Evolutionary conservation across 176 grass and related monocot species (phyloP), one percentile per base, ranked within the genome.

Genomic region (Thinopyrum elongatum): DNA sequence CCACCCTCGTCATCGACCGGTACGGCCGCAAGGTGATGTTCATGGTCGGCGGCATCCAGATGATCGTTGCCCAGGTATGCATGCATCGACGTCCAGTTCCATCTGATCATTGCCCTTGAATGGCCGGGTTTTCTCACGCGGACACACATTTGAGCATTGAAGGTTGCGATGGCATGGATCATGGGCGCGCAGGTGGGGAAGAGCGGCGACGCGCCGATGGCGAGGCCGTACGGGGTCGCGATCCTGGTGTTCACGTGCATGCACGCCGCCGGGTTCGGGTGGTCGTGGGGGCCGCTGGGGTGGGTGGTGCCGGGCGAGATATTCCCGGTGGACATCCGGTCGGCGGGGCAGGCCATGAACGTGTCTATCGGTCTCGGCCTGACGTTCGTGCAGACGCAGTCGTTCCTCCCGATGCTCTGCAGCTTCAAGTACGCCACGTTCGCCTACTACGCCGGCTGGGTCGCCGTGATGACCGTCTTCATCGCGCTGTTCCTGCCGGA

Each of bases 401-500:
- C 84, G 41, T 98, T 95, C 84, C 91, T 98, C n/a, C 22, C 93
- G 76, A 95, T 95, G 93, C 83, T 98, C 73, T 98, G 95, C 87
- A 23, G 60, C 57, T 90, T 98, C 85, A 98, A 95, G 80, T 88
- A 80, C 23, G 93, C 64, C 42, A 88, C 83, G 25, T 98, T 98
- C 60, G 85, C 87, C 2, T 98, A 78, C 90, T 98, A 88, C 79
- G 95, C 91, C 0, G 89, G 72, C 30, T 98, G 95, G 89, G 87
- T 93, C 55, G 76, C 29, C 15, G 62, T 98, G 53, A 95, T 98
- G 93, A 98, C 93, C 16, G 73, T 63, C 27, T 95, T 98, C 88
- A 82, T 98, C 22, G 85, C 83, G 14, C 7, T 84, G 1, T 95
- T 98, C 70, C 83, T 95, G 65, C 93, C 91, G 22, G 93, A 98